Evolutionary conservation across 2,329 filamentous ascomycete genomes (phyloP), one percentile per base, ranked within the genome.

Genomic region (Ceratocystis diversiconidia): DNA sequence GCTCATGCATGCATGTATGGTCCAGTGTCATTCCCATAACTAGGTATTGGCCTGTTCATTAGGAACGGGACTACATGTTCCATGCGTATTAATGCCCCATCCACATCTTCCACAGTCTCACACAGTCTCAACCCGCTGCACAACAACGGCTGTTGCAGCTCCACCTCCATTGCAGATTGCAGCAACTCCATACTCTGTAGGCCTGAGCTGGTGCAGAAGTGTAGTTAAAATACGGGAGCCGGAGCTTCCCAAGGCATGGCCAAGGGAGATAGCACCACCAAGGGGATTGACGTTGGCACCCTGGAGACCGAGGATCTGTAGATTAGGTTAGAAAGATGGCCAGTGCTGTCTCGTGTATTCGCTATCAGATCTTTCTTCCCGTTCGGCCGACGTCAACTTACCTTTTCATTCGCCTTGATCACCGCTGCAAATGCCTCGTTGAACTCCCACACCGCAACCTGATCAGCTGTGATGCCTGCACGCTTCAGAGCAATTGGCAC

Each of bases 391-490:
- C 30, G 28, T 57, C 55, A 46, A 65, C 70, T 68, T 72, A 87
- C 86, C 83, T 95, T 92, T 72, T 90, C 87, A 73, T 97, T 96
- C 52, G 92, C 92, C 74, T 94, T 91, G 75, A 96, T 94, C 36
- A 96, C 92, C 3, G 89, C 90, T 32, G 94, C 92, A 73, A 99
- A 99, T 0, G 94, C 94, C 78, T 99, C 94, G 75, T 99, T 99
- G 76, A 99, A 96, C 75, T 97, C 94, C 92, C 94, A 97, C 25
- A 96, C 79, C 4, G 92, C 86, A 59, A 99, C 90, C 75, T 97
- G 89, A 60, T 95, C 88, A 76, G 92, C 90, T 69, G 85, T 90
- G 70, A 99, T 92, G 10, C 92, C 92, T 0, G 94, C 94, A 66
- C 92, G 83, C 75, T 91, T 83, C 62, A 99, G 80, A 10, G 92